Evolutionary conservation across 108 stramenopile species (phyloP).

Genomic region (Poteriospumella lacustris): DNA sequence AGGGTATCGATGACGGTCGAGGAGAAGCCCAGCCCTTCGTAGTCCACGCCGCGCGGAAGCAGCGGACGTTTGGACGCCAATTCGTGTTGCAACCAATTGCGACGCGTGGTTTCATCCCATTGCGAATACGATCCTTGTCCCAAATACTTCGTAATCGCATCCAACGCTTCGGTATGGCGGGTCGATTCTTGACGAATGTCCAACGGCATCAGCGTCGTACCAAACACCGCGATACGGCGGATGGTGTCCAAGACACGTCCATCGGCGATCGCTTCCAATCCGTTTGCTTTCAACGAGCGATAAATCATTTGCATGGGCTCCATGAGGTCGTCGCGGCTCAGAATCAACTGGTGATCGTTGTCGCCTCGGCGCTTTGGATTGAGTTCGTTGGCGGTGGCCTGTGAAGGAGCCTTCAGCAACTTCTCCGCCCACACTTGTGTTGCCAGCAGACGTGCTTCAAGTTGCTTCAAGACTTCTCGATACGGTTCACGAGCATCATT

Average conservation of each 20-base stretch:
- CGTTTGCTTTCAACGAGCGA: constrained; percentile 64
- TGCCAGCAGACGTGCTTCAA: constrained; percentile 16
- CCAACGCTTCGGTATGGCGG: constrained; percentile 77
- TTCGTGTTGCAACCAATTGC: constrained; percentile 75
- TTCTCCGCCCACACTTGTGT: constrained; percentile 10
- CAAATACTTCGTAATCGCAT: constrained; percentile 81
- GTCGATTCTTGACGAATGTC: constrained; percentile 92
- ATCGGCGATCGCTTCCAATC: constrained; percentile 76
- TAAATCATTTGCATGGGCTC: not conserved
- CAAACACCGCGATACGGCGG: constrained; percentile 77
- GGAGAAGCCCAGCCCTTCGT: constrained; percentile 52
- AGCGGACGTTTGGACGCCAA: constrained; percentile 76
- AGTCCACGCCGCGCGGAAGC: constrained; percentile 61
- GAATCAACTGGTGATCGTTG: not conserved
- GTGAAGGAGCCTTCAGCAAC: not conserved
- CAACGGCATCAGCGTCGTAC: constrained; percentile 78
- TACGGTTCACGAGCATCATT: constrained; percentile 10
- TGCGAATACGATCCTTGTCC: constrained; percentile 79
- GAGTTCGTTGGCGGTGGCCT: not conserved
- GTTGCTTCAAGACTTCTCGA: not conserved
- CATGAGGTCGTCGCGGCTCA: not conserved
- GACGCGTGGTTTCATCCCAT: constrained; percentile 80
- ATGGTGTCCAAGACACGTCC: constrained; percentile 84
- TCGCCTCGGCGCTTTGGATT: not conserved
- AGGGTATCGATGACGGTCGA: constrained; percentile 50